These are phyloP conservation scores for Yamadazyma membranifaciens DNA, from an alignment of 1,139 yeast species.

Conservation along the genomic window DNA sequence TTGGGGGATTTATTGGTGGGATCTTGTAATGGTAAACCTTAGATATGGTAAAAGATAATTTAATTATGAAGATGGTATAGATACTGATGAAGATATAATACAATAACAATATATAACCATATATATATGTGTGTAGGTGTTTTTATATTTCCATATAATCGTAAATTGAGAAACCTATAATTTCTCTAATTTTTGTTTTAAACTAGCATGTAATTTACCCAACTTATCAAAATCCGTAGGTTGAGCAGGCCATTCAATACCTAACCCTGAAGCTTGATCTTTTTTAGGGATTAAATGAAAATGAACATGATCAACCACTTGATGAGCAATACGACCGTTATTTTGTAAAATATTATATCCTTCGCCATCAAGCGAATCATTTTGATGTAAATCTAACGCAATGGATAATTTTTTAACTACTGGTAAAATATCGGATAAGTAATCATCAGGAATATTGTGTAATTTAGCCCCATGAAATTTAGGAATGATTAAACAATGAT, in stretches of 20 bases:
- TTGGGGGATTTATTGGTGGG: conserved; percentile 57
- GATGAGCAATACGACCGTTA: conserved; percentile 93
- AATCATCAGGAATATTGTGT: conserved; percentile 90
- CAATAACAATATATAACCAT: too few species aligned
- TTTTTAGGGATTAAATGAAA: conserved; percentile 93
- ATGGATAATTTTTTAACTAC: conserved; percentile 80
- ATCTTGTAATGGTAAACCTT: conserved; percentile 20
- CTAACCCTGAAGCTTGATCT: conserved; percentile 66
- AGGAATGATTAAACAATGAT: conserved; percentile 87
- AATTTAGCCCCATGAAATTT: conserved; percentile 89
- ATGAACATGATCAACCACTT: conserved; percentile 92
- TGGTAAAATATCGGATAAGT: conserved; percentile 80
- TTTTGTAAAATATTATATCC: conserved; percentile 92
- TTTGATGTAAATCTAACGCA: conserved; percentile 62
- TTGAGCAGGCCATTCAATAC: conserved; percentile 82
- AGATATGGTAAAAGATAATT: not conserved
- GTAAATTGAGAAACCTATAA: too few species aligned
- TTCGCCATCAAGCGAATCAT: conserved; percentile 59
- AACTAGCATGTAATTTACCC: conserved; percentile 61
- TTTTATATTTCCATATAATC: too few species aligned
- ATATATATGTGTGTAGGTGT: too few species aligned
- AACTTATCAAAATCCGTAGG: conserved; percentile 69
- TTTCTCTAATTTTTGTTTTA: conserved; percentile 53
- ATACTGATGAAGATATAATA: too few species aligned
- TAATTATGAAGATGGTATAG: not conserved